A percentile compares a stretch with the other conserved stretches of the same genome.
These are phyloP conservation scores for Bryopsis sp. DNA, from an alignment of 139 green algal genomes.

Conservation along the genomic window DNA sequence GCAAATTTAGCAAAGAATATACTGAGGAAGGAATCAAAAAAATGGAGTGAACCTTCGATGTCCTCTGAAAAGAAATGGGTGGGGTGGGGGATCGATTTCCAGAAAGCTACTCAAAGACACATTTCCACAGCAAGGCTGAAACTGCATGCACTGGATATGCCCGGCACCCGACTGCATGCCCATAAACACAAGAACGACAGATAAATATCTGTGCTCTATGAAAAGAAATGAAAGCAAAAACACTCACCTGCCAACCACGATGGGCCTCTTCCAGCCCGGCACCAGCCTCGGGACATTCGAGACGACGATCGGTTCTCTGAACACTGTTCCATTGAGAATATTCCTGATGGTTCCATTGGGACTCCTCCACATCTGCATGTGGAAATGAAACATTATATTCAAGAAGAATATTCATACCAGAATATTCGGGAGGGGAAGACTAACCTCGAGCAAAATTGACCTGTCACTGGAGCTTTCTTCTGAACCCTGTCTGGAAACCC, in stretches of 20 bases:
- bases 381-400: not conserved
- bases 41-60: too few species aligned
- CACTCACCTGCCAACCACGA: conserved; percentile 74
- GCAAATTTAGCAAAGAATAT: too few species aligned
- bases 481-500: not conserved
- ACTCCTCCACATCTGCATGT: conserved; percentile 70
- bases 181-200: not conserved
- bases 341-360: conserved; percentile 88
- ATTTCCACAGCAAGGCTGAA: too few species aligned
- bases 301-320: conserved; percentile 92
- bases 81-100: too few species aligned
- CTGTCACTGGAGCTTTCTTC: not conserved
- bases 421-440: too few species aligned
- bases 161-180: too few species aligned
- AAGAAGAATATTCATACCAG: not conserved
- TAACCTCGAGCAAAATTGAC: too few species aligned
- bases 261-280: conserved; percentile 82
- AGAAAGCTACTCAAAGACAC: too few species aligned
- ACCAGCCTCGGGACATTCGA: conserved; percentile 88
- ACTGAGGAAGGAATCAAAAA: too few species aligned
- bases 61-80: too few species aligned
- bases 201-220: too few species aligned
- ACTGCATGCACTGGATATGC: too few species aligned
- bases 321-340: conserved; percentile 85
- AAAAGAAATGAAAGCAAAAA: not conserved